Evolutionary conservation across 352 stramenopile species (phyloP).

Genomic region (Phytophthora podocarpi): DNA sequence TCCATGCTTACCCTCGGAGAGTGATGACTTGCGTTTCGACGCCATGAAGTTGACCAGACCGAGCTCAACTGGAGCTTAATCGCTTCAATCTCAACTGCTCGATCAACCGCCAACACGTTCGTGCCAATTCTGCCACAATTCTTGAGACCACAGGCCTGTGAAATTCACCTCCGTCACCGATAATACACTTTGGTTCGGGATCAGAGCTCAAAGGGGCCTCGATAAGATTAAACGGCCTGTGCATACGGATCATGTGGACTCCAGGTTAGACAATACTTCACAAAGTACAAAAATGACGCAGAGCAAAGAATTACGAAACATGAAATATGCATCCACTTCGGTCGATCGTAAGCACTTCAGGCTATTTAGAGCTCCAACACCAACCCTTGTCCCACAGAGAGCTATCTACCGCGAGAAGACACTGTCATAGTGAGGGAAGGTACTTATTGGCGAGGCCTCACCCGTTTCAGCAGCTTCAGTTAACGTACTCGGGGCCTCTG

Average conservation of each 20-base stretch:
- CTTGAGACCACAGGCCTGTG: not conserved
- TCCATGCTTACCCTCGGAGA: conserved; percentile 5
- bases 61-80: conserved; percentile 6
- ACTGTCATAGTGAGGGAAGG: conserved; percentile 70
- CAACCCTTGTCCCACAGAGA: not conserved
- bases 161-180: conserved; percentile 10
- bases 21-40: conserved; percentile 11
- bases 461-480: conserved; percentile 10
- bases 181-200: conserved; percentile 15
- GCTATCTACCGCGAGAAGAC: conserved; percentile 60
- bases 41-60: conserved; percentile 12
- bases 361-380: conserved; percentile 15
- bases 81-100: conserved; percentile 2
- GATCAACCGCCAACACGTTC: not conserved
- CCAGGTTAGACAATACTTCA: no score
- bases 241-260: no score
- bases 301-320: not conserved
- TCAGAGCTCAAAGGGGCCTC: conserved; percentile 29
- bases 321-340: conserved; percentile 26
- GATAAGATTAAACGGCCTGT: conserved; percentile 10
- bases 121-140: conserved; percentile 17
- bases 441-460: conserved; percentile 17
- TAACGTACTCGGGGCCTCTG: not conserved
- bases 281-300: not conserved
- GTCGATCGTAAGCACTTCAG: conserved; percentile 11